phyloP scores from a whole-genome alignment of 192 early-diverging fungal species.

The Backusella macrospora region DNA sequence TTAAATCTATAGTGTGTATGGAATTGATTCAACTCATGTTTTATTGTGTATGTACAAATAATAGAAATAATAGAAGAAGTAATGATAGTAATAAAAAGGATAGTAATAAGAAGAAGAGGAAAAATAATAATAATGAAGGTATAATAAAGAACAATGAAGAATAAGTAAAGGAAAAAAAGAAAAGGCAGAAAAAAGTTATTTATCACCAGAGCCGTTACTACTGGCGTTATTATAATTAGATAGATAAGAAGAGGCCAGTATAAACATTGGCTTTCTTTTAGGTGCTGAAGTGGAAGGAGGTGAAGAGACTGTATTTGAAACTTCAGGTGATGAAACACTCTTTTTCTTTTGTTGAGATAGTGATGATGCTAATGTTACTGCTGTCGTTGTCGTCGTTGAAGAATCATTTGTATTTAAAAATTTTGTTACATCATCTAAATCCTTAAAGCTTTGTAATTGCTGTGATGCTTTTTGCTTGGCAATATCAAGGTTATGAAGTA shows the following conservation, averaged over 20 bases:
- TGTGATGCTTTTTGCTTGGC: conserved; percentile 11
- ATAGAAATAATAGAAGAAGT: too few relatives aligned
- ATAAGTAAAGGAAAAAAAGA: too few relatives aligned
- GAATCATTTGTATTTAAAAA: conserved; percentile 9
- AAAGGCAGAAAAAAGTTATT: neutral
- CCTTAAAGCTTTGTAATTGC: neutral
- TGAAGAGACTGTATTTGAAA: neutral
- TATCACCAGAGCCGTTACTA: neutral
- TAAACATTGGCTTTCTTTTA: conserved; percentile 40
- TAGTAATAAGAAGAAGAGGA: too few relatives aligned
- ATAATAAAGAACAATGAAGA: too few relatives aligned
- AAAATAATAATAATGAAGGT: too few relatives aligned
- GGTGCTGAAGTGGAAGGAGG: conserved; percentile 12
- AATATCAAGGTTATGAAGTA: conserved; percentile 7
- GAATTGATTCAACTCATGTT: too few relatives aligned
- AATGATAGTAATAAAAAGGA: too few relatives aligned
- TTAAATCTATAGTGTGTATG: too few relatives aligned
- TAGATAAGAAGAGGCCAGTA: conserved; percentile 41
- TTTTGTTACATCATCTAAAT: conserved; percentile 7
- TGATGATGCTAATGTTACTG: neutral
- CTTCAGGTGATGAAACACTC: neutral
- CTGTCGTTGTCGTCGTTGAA: neutral
- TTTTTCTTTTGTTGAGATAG: neutral
- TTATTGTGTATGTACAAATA: too few relatives aligned
- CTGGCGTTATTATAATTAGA: conserved; percentile 24